Evolutionary conservation across 1,284 basidiomycete species (phyloP).

Genomic region (Bondarzewia mesenterica): DNA sequence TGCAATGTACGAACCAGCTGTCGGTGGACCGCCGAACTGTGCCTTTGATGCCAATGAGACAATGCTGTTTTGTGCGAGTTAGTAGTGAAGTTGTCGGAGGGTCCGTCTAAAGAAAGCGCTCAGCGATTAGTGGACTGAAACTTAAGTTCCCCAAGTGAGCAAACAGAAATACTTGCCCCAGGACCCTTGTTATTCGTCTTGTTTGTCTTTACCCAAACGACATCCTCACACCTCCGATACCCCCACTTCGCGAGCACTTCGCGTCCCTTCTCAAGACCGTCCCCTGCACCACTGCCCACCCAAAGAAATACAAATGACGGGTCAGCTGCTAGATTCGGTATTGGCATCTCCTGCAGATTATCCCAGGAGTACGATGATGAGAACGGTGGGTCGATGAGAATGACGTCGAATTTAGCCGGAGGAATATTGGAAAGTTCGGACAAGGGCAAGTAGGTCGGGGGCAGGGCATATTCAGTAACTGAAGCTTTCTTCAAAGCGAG

Average conservation of each 20-base stretch:
- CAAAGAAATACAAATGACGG: conserved; percentile 94
- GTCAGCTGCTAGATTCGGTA: conserved; percentile 82
- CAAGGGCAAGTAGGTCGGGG: conserved; percentile 63
- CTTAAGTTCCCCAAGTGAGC: too few species aligned
- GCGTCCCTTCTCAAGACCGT: conserved; percentile 87
- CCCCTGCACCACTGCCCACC: conserved; percentile 88
- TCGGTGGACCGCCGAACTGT: conserved; percentile 93
- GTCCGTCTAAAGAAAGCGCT: conserved; percentile 55
- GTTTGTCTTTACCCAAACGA: conserved; percentile 96
- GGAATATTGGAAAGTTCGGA: conserved; percentile 46
- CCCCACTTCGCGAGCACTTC: conserved; percentile 93
- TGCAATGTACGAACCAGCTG: conserved; percentile 95
- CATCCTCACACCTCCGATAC: conserved; percentile 92
- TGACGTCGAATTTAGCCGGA: conserved; percentile 83
- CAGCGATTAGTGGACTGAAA: too few species aligned
- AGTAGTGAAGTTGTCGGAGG: conserved; percentile 78
- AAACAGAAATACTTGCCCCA: conserved; percentile 52
- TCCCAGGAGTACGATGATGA: conserved; percentile 80
- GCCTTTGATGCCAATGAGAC: conserved; percentile 96
- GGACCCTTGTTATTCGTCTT: conserved; percentile 59
- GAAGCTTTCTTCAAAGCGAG: conserved; percentile 72
- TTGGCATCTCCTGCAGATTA: conserved; percentile 72
- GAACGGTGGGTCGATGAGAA: conserved; percentile 88
- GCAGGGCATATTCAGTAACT: conserved; percentile 52
- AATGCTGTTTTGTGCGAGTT: conserved; percentile 90